Evolutionary conservation across 768 basidiomycete species (phyloP).

Genomic region (Auricularia sp.): DNA sequence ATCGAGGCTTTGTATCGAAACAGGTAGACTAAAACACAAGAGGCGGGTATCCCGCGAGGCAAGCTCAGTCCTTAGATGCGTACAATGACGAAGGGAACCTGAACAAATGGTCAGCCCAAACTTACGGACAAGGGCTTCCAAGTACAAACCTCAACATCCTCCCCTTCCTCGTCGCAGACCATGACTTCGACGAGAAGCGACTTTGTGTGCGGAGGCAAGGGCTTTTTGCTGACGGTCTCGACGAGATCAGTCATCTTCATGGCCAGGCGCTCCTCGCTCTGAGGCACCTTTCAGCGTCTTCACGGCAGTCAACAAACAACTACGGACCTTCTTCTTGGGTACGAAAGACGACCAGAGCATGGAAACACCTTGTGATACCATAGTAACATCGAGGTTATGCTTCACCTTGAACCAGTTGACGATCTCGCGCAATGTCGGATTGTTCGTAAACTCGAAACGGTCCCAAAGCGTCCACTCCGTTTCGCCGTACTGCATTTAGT

Average conservation of each 20-base stretch:
- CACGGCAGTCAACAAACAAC: neutral
- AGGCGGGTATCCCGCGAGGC: conserved; percentile 13
- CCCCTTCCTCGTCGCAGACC: conserved; percentile 83
- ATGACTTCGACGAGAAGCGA: conserved; percentile 90
- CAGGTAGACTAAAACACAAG: neutral
- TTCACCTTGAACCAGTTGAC: conserved; percentile 73
- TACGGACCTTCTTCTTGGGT: conserved; percentile 79
- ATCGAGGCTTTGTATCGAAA: neutral
- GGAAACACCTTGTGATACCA: conserved; percentile 96
- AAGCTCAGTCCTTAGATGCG: conserved; percentile 56
- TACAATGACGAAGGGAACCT: conserved; percentile 82
- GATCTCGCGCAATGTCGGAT: conserved; percentile 82
- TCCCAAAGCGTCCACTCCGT: conserved; percentile 99
- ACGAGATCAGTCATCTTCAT: conserved; percentile 90
- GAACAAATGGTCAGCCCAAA: conserved; percentile 1
- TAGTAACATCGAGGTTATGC: conserved; percentile 80
- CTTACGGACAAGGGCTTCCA: conserved; percentile 4
- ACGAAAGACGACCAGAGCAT: conserved; percentile 97
- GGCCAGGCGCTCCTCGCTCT: conserved; percentile 80
- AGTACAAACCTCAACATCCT: conserved; percentile 79
- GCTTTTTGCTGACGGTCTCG: conserved; percentile 90
- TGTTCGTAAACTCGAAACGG: conserved; percentile 83
- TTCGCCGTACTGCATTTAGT: conserved; percentile 42
- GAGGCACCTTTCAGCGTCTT: conserved; percentile 3
- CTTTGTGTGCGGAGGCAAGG: conserved; percentile 71